Evolutionary conservation across 2,329 filamentous ascomycete species (phyloP), one percentile per base, ranked within the genome.

Genomic region (Beauveria medogensis): DNA sequence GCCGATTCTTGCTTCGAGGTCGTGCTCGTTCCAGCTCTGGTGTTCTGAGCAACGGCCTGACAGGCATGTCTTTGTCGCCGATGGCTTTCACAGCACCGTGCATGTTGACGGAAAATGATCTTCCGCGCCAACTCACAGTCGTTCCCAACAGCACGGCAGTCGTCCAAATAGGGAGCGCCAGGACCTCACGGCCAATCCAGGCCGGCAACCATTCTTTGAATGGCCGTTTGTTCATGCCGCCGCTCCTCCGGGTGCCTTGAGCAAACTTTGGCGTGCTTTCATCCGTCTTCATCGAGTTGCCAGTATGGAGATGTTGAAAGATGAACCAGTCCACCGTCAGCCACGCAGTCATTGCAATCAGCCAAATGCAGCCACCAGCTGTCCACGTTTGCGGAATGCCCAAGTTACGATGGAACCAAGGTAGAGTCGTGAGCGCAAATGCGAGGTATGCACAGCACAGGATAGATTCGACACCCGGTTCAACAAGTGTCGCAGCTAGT

Each of bases 61-160:
- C 37, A 22, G 30, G 47, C 37, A 46, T n/a, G 6, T 55, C 48
- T 22, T 72, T 16, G 3, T 18, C 28, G 18, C 51, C 69, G 37
- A 78, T 67, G 26, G 79, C 77, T 5, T 80, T 77, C 1, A 96
- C 93, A 55, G 86, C 90, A 80, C 93, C 93, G 71, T 97, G 90
- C 66, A 91, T 81, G 1, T 88, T 85, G 1, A 97, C 92, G 67
- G 83, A 84, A 71, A 97, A 97, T 30, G 78, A 82, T 68, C 87
- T 87, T 0, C 92, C 93, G 60, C 94, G 80, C 95, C 94, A 99
- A 57, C 84, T 84, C 0, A 99, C 91, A 0, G 87, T 93, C 2
- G 89, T 85, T 0, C 94, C 94, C n/a, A 93, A 88, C 67, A 91
- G 84, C 22, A 97, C 90, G 1, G 94, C 94, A 84, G 88, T 92